Base-by-base conservation (phyloP, 345 rosid species). In the Citrus cavaleriei region DNA sequence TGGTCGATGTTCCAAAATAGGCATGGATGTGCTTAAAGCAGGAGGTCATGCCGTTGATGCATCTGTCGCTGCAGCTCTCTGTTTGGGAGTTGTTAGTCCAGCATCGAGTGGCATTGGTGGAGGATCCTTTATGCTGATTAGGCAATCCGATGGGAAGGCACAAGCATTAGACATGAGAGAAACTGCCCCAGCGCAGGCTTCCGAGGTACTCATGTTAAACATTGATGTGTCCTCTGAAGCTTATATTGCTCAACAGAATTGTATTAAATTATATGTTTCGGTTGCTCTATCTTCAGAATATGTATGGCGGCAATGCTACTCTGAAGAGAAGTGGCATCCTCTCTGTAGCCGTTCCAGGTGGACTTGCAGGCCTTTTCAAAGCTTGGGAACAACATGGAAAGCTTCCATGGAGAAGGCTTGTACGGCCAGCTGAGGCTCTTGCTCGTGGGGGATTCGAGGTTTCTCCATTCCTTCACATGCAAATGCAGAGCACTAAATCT, bases 1-100 rank as follows among this genome's bases (percentile, higher is more conserved):
- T 73, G 88, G 87, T 12, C 74, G 87, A 40, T 91, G 91, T 81
- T 91, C 93, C 10, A 21, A 27, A 8, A 86, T 87, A 2, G 93
- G 91, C 37, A 75, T 60, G 72, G 67, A 34, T 2, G 63, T 79
- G 62, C 90, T 90, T 25, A 79, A 83, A 4, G 61, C 64, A 13
- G 89, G 95, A 68, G 95, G 93, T 28, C 82, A 88, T 55, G 93
- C 92, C 1, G 78, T 90, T 7, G 95, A 91, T 83, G 91, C 91
- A 6, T 79, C 93, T 0, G 91, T 88, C 10, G 95, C 91, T 8
- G 80, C 89, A 16, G 65, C 90, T 5, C 74, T 90, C 5, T 91
- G 93, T 77, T 78, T 85, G 75, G 95, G 92, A n/a, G 93, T 91
- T 64, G 91, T 90, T 16, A 86, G 86, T 81, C 80, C 93, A 1